These are phyloP conservation scores for Pythium volutum DNA, from an alignment of 352 stramenopile species.

Conservation along the genomic window DNA sequence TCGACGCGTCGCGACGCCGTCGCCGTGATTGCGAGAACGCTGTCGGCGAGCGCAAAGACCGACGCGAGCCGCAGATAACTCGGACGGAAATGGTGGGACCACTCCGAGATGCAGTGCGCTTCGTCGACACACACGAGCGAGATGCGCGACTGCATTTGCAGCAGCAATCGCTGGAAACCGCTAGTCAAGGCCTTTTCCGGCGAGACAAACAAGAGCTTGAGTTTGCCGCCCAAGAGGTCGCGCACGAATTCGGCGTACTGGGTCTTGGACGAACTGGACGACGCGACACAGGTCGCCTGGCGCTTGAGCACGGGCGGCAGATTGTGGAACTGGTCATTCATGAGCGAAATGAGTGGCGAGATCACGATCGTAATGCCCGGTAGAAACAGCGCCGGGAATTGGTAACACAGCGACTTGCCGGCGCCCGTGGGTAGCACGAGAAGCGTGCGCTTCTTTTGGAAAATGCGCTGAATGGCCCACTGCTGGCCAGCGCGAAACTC, in stretches of 20 bases:
- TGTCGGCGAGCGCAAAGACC: slow-evolving; percentile 57
- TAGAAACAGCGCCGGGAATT: slow-evolving; percentile 87
- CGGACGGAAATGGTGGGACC: slow-evolving; percentile 94
- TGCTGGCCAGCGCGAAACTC: slow-evolving; percentile 76
- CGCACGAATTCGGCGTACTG: slow-evolving; percentile 66
- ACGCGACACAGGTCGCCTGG: slow-evolving; percentile 56
- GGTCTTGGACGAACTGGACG: slow-evolving; percentile 48
- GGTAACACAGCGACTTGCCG: slow-evolving; percentile 98
- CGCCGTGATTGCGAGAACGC: slow-evolving; percentile 91
- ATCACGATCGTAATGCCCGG: slow-evolving; percentile 91
- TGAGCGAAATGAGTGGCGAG: slow-evolving; percentile 91
- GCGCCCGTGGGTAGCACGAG: slow-evolving; percentile 96
- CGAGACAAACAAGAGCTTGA: slow-evolving; percentile 90
- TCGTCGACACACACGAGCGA: slow-evolving; percentile 93
- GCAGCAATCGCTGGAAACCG: slow-evolving; percentile 73
- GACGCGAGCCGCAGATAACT: slow-evolving; percentile 64
- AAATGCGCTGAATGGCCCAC: slow-evolving; percentile 80
- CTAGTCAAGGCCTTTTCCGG: slow-evolving; percentile 85
- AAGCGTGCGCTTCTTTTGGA: slow-evolving; percentile 67
- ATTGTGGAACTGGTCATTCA: slow-evolving; percentile 90
- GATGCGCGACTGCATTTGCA: slow-evolving; percentile 39
- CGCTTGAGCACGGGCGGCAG: slow-evolving; percentile 65
- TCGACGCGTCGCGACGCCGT: slow-evolving; percentile 86
- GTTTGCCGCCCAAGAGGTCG: slow-evolving; percentile 50
- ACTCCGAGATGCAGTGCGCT: slow-evolving; percentile 94